Conservation (phyloP, 1,139 yeast species). For the Sugiyamaella grinbergsii region DNA sequence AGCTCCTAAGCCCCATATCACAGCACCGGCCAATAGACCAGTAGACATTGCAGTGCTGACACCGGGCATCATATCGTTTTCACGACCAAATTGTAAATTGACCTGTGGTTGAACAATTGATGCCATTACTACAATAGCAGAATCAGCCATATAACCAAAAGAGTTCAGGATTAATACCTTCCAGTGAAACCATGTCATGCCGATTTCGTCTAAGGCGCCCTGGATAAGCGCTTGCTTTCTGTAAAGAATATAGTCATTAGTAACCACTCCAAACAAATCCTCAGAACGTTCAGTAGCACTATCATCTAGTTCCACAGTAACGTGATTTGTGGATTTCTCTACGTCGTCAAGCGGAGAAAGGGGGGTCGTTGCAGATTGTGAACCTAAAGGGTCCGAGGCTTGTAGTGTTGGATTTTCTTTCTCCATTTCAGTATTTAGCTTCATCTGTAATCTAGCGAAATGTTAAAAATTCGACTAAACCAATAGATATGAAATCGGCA, state of each 20-base stretch:
- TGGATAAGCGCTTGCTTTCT: conserved; percentile 31
- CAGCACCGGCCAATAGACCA: conserved; percentile 59
- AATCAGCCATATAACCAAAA: conserved; percentile 66
- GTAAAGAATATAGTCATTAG: conserved; percentile 28
- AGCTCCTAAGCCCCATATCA: conserved; percentile 55
- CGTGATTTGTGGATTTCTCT: background rate
- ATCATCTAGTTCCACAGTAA: conserved; percentile 14
- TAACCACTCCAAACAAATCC: conserved; percentile 25
- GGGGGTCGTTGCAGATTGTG: no score
- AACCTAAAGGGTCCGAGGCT: no score
- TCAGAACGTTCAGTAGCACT: conserved; percentile 14
- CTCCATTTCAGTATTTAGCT: conserved; percentile 1
- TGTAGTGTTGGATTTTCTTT: background rate
- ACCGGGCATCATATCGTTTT: conserved; percentile 22
- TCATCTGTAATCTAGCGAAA: background rate
- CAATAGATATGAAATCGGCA: no score
- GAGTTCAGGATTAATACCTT: conserved; percentile 45
- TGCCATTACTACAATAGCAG: conserved; percentile 53
- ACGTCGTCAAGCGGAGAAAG: background rate
- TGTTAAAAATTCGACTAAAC: no score
- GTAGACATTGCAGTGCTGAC: conserved; percentile 29
- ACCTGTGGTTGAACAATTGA: conserved; percentile 29
- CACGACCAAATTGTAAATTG: conserved; percentile 21
- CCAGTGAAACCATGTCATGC: conserved; percentile 33
- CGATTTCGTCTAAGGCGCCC: conserved; percentile 38